phyloP scores from a whole-genome alignment of 2,329 filamentous ascomycete species.

The Metarhizium rileyi region DNA sequence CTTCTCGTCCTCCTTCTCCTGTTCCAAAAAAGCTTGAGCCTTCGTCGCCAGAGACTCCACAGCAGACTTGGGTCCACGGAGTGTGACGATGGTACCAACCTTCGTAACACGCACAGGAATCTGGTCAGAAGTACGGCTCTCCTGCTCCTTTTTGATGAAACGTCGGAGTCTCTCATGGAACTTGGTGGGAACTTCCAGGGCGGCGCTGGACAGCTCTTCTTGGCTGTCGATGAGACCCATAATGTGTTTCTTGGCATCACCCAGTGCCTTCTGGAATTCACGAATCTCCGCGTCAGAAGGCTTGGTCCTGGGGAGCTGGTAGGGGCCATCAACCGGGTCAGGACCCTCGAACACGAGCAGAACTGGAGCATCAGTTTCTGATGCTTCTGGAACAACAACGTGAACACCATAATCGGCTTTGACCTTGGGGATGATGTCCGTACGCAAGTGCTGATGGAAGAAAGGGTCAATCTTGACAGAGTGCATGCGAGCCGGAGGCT shows the following conservation, averaged over 20 bases:
- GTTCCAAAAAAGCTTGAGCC: constrained; percentile 68
- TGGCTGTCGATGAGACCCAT: constrained; percentile 49
- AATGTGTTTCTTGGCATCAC: constrained; percentile 48
- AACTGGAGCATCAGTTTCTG: constrained; percentile 50
- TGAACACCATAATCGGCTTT: constrained; percentile 63
- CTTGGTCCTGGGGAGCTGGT: constrained; percentile 44
- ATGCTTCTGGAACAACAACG: constrained; percentile 57
- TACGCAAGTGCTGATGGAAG: constrained; percentile 64
- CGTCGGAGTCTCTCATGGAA: constrained; percentile 54
- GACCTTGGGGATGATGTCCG: constrained; percentile 52
- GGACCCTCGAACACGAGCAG: constrained; percentile 67
- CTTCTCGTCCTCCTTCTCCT: constrained; percentile 86
- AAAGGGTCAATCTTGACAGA: constrained; percentile 65
- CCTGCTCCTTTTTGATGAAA: constrained; percentile 57
- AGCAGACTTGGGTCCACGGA: constrained; percentile 66
- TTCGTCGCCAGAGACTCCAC: constrained; percentile 66
- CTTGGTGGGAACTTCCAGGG: constrained; percentile 51
- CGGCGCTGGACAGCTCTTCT: constrained; percentile 39
- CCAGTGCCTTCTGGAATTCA: constrained; percentile 44
- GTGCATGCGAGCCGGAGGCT: constrained; percentile 63
- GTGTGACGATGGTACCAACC: constrained; percentile 51
- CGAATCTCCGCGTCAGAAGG: constrained; percentile 40
- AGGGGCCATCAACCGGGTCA: constrained; percentile 34
- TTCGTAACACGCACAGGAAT: constrained; percentile 52
- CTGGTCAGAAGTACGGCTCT: constrained; percentile 43